Conservation (phyloP, 2,329 filamentous ascomycete species). For the Ilyonectria robusta region DNA sequence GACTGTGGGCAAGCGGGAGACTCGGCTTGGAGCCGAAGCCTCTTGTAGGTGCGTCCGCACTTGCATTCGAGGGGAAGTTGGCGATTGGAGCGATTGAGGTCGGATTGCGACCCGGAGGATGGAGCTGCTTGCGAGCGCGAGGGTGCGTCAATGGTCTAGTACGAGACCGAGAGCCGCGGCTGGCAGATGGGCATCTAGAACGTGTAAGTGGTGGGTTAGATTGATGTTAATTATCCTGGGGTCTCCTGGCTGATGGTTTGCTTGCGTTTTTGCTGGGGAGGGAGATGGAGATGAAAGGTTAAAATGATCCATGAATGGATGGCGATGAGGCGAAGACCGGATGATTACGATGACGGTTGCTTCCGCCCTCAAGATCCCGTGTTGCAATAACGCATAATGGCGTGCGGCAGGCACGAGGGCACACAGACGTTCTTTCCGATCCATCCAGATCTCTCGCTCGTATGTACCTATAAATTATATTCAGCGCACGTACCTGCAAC, state of each 20-base stretch:
- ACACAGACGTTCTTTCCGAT: conserved; percentile 7
- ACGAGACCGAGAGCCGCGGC: not conserved
- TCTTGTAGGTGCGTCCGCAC: conserved; percentile 19
- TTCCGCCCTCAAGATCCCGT: conserved; percentile 18
- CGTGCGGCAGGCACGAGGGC: not conserved
- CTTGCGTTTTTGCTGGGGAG: conserved; percentile 14
- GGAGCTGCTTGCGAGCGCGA: conserved; percentile 16
- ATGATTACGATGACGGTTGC: conserved; percentile 17
- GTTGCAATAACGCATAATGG: not conserved
- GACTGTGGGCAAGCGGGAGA: conserved; percentile 20
- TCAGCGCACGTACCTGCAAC: not conserved
- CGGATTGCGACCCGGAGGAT: conserved; percentile 5
- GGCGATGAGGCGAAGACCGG: not conserved
- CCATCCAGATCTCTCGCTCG: conserved; percentile 27
- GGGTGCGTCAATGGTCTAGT: not conserved
- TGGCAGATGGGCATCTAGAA: not conserved
- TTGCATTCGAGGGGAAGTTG: conserved; percentile 12
- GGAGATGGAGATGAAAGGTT: not conserved
- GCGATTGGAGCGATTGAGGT: conserved; percentile 27
- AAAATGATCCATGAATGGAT: not conserved
- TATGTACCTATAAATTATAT: not conserved
- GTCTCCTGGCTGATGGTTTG: conserved; percentile 1
- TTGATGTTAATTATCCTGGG: conserved; percentile 4
- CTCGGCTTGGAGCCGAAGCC: conserved; percentile 30
- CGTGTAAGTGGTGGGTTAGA: conserved; percentile 8